These are phyloP conservation scores for Ceratobasidium sp. DNA, from an alignment of 1,284 basidiomycete genomes.

Conservation along the genomic window DNA sequence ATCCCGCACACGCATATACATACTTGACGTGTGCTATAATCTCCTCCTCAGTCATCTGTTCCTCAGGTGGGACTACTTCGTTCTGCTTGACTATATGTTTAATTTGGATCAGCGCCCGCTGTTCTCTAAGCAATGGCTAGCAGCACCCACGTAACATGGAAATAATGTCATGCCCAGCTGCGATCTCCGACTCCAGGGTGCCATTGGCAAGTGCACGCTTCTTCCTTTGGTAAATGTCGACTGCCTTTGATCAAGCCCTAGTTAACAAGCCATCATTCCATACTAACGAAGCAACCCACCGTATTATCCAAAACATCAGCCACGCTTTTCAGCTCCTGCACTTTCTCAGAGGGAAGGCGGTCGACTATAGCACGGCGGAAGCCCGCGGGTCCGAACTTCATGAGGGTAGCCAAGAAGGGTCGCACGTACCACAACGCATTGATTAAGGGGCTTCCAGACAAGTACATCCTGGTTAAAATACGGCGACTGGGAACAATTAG, in stretches of 20 bases:
- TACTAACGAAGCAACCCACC: not conserved
- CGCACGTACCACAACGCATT: not conserved
- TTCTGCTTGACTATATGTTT: not conserved
- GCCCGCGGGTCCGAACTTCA: not conserved
- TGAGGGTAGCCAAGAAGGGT: not conserved
- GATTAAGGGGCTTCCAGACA: not conserved
- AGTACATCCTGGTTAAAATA: too few relatives aligned
- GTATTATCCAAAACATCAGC: not conserved
- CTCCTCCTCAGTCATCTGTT: constrained; percentile 1
- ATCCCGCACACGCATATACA: not conserved
- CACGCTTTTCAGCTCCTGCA: not conserved
- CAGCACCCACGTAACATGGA: not conserved
- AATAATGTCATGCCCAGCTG: constrained; percentile 1
- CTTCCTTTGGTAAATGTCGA: not conserved
- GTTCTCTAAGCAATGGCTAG: not conserved
- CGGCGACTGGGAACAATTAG: too few relatives aligned
- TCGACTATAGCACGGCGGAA: not conserved
- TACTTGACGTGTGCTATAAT: not conserved
- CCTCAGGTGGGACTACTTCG: not conserved
- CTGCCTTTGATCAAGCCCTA: not conserved
- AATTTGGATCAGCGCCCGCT: not conserved
- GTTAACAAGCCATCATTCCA: not conserved
- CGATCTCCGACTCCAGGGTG: not conserved
- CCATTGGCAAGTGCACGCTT: not conserved
- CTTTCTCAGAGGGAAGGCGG: not conserved